phyloP scores from a whole-genome alignment of 1,284 basidiomycete genomes.

The Tylopilus sp. region DNA sequence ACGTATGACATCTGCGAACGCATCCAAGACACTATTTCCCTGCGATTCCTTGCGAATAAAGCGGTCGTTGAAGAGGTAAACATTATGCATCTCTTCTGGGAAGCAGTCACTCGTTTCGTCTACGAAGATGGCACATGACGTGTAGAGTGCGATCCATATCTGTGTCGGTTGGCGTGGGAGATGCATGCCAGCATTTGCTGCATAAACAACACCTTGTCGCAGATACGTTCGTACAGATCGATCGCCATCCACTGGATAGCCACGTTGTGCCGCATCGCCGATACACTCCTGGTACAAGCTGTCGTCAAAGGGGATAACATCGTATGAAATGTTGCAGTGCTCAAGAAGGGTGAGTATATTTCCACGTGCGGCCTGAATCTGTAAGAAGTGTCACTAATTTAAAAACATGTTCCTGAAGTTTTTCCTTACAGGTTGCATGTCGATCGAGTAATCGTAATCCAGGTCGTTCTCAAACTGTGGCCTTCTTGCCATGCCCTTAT shows the following conservation, averaged over 20 bases:
- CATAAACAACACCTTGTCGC: constrained; percentile 20
- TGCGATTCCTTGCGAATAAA: constrained; percentile 26
- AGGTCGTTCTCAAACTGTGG: background rate
- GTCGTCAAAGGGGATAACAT: constrained; percentile 15
- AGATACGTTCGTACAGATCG: constrained; percentile 17
- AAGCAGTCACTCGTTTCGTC: constrained; percentile 29
- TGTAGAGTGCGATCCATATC: constrained; percentile 35
- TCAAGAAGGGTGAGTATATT: constrained; percentile 20
- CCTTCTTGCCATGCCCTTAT: constrained; percentile 9
- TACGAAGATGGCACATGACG: constrained; percentile 28
- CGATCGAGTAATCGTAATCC: background rate
- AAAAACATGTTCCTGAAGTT: rapidly evolving
- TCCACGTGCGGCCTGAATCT: constrained; percentile 13
- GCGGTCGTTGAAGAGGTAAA: constrained; percentile 31
- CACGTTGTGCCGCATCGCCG: constrained; percentile 10
- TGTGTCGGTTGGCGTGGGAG: constrained; percentile 14
- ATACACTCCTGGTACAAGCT: constrained; percentile 21
- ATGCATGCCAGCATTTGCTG: constrained; percentile 14
- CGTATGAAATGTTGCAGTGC: constrained; percentile 16
- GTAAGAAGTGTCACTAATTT: background rate
- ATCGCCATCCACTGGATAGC: constrained; percentile 19
- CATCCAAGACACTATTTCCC: constrained; percentile 25
- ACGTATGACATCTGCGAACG: constrained; percentile 28
- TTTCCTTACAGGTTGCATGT: constrained; percentile 19
- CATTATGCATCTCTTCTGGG: constrained; percentile 16